These are phyloP conservation scores for Asterella californica DNA, from an alignment of 225 moss, liverwort and hornwort genomes.

Conservation along the genomic window DNA sequence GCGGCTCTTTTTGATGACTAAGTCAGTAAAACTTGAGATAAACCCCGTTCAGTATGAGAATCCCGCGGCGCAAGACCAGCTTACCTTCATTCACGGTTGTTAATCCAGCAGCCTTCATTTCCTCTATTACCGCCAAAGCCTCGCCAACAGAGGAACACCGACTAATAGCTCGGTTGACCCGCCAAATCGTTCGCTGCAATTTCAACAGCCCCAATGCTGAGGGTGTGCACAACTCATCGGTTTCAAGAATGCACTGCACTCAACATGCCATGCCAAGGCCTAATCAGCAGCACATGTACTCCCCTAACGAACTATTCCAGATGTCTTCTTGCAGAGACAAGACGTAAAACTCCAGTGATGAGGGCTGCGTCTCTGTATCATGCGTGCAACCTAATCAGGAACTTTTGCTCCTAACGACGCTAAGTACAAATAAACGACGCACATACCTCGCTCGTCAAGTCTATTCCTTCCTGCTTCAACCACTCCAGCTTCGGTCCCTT, in stretches of 20 bases:
- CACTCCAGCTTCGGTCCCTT: slow-evolving; percentile 70
- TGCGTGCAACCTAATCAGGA: neutral
- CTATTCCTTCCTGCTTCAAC: slow-evolving; percentile 89
- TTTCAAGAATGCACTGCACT: slow-evolving; percentile 83
- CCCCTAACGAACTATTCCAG: neutral
- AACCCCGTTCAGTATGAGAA: neutral
- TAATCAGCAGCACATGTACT: slow-evolving; percentile 37
- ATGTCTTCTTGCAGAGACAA: neutral
- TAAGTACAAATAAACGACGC: neutral
- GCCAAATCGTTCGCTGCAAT: slow-evolving; percentile 93
- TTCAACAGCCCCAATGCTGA: slow-evolving; percentile 75
- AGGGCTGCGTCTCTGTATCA: neutral
- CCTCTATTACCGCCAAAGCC: slow-evolving; percentile 73
- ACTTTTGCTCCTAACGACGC: no score
- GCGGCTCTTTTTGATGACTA: neutral
- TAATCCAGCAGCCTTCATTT: slow-evolving; percentile 84
- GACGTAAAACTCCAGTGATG: neutral
- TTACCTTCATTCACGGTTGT: slow-evolving; percentile 78
- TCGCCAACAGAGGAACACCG: slow-evolving; percentile 73
- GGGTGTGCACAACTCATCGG: slow-evolving; percentile 83
- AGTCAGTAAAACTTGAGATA: neutral
- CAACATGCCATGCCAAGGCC: slow-evolving; percentile 36
- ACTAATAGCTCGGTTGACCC: slow-evolving; percentile 80
- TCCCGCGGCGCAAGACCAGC: neutral
- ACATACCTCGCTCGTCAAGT: slow-evolving; percentile 75